Base-by-base conservation (phyloP, 2,329 filamentous ascomycete species). In the Aureobasidium sp. region DNA sequence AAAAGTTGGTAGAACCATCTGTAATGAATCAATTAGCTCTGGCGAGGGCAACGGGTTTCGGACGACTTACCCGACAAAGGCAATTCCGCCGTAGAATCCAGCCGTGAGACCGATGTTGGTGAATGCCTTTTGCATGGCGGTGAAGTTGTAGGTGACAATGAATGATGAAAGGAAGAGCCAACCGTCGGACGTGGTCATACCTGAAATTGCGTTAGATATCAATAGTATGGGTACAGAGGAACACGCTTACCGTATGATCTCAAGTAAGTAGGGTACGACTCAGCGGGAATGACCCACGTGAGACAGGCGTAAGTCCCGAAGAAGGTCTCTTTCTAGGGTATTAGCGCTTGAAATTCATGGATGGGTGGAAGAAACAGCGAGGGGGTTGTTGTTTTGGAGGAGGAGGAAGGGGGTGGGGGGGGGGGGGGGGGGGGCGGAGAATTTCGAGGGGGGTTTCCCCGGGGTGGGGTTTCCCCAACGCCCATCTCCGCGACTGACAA, bases 111-210 rank as follows among this genome's bases (percentile, higher is more conserved):
- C 87, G 1, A 85, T 88, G 37, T 75, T 78, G 8, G 79, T 82
- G 81, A 90, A 87, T n/a, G 83, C 82, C 0, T 81, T 71, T 72
- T 87, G 83, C 87, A 90, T 90, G 11, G 79, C 78, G 0, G 81
- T 80, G 75, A 90, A 90, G 79, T 89, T 89, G 79, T 89, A 90
- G 11, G 87, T 90, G 57, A 90, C 86, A 67, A 89, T 80, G 76
- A 89, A 90, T 1, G 85, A 87, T 58, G 82, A 84, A 25, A 90
- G 78, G 81, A 89, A 90, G 5, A 90, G 78, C 65, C 85, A 83
- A 1, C 82, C 85, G 51, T 86, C 41, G 27, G 27, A 29, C 3
- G 27, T 29, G 27, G 27, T 29, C 27, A 29, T 44, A 8, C n/a
- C n/a, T 29, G 27, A 25, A n/a, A 22, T 44, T 44, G n/a, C 41